Conservation (phyloP, 1,284 basidiomycete genomes). For the Trametes pubescens region DNA sequence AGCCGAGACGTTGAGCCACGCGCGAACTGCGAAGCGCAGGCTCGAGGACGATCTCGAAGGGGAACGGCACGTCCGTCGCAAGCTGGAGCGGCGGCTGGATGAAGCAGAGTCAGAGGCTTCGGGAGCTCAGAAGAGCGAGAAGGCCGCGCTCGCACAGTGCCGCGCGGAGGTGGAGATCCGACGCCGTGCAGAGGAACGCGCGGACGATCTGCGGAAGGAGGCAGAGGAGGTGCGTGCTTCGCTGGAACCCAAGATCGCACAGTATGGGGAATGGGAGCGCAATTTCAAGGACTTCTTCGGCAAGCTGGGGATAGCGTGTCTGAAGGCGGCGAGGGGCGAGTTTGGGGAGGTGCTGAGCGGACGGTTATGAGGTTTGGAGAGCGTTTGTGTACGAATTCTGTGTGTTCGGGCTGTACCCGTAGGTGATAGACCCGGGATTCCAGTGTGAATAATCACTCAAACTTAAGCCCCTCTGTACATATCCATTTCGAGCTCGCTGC, state of each 20-base stretch:
- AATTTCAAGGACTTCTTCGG: slow-evolving; percentile 36
- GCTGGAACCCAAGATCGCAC: slow-evolving; percentile 23
- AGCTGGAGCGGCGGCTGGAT: slow-evolving; percentile 50
- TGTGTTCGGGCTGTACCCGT: background rate
- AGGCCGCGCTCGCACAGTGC: slow-evolving; percentile 48
- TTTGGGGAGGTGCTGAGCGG: slow-evolving; percentile 9
- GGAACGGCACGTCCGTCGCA: slow-evolving; percentile 54
- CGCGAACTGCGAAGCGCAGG: slow-evolving; percentile 54
- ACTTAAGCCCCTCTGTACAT: too few relatives aligned
- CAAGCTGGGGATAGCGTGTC: slow-evolving; percentile 33
- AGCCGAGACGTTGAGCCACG: slow-evolving; percentile 41
- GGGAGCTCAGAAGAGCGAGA: slow-evolving; percentile 47
- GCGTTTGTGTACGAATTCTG: background rate
- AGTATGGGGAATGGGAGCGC: slow-evolving; percentile 31
- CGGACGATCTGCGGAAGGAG: slow-evolving; percentile 34
- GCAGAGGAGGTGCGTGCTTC: slow-evolving; percentile 14
- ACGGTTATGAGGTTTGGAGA: background rate
- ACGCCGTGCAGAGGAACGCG: slow-evolving; percentile 48
- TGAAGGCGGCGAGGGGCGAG: slow-evolving; percentile 37
- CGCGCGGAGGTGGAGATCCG: slow-evolving; percentile 51
- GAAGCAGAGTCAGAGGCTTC: slow-evolving; percentile 47
- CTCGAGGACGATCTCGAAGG: slow-evolving; percentile 52
- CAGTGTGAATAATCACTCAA: too few relatives aligned
- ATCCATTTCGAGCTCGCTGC: too few relatives aligned
- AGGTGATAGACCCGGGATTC: background rate